Conservation (phyloP, 371 early-diverging fungal genomes). For the Parasitella parasitica region DNA sequence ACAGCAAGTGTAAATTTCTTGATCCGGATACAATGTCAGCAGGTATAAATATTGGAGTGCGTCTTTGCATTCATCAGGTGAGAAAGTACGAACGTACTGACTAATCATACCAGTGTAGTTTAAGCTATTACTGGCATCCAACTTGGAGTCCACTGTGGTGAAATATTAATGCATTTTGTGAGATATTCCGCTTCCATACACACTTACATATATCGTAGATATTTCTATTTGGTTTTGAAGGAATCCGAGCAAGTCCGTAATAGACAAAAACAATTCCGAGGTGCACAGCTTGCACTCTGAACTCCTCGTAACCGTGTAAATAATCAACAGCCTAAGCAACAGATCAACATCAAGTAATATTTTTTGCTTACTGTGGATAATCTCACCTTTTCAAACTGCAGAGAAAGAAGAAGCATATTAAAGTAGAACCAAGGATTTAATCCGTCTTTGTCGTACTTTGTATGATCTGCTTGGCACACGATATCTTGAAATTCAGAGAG, state of each 20-base stretch:
- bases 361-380: not conserved
- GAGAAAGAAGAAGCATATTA: conserved; percentile 75
- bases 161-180: not conserved
- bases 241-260: conserved; percentile 75
- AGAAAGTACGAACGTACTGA: conserved; percentile 53
- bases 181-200: not conserved
- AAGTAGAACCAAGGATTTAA: conserved; percentile 79
- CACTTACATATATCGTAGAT: conserved; percentile 39
- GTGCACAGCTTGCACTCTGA: conserved; percentile 84
- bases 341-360: not conserved
- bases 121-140: conserved; percentile 20
- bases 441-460: conserved; percentile 58
- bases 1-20: conserved; percentile 40
- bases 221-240: conserved; percentile 35
- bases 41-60: conserved; percentile 68
- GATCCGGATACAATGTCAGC: conserved; percentile 52
- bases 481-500: conserved; percentile 63
- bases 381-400: conserved; percentile 84
- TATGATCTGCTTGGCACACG: conserved; percentile 60
- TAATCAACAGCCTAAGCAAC: conserved; percentile 66
- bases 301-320: conserved; percentile 57
- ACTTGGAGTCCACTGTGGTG: not conserved
- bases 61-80: conserved; percentile 47
- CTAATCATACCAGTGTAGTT: conserved; percentile 66
- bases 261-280: conserved; percentile 83